Base-by-base conservation (phyloP, 495 filamentous ascomycete genomes). In the Elasticomyces elasticus region DNA sequence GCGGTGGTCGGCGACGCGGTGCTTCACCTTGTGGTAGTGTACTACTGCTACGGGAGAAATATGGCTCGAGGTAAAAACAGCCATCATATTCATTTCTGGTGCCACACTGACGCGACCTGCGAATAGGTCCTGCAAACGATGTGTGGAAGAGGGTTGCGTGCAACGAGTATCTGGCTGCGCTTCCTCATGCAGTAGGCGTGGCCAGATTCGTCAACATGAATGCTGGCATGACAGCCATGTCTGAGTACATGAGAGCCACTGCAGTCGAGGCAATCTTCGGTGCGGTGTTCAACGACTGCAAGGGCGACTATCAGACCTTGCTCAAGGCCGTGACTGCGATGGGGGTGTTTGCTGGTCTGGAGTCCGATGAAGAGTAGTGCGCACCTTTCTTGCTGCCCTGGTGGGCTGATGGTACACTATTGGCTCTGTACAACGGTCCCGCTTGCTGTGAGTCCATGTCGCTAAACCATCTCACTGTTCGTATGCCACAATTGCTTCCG, bases 401-500 rank as follows among this genome's bases (percentile, higher is more conserved):
- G n/a, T n/a, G n/a, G n/a, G n/a, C n/a, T n/a, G n/a, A n/a, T n/a
- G n/a, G n/a, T n/a, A n/a, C n/a, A n/a, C n/a, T n/a, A n/a, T n/a
- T n/a, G n/a, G n/a, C n/a, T n/a, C n/a, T n/a, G n/a, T n/a, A n/a
- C n/a, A n/a, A n/a, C n/a, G n/a, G n/a, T n/a, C n/a, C n/a, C 5
- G 17, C 20, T 15, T 2, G 15, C 31, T 37, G 10, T 37, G 10
- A 37, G 31, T 10, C n/a, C 31, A 45, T 45, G 42, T 45, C 42
- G 13, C 22, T 11, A 19, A 44, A 6, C 43, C 6, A 24, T n/a
- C 43, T 46, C 17, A 24, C 15, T 5, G 4, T 15, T 15, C 35
- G 13, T 24, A 45, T 7, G 19, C 42, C 42, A 22, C n/a, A 35
- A 71, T 68, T 17, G 43, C 86, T 50, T 79, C 69, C 60, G 75